Base-by-base conservation (phyloP, 192 early-diverging fungal species). In the Linnemannia elongata region DNA sequence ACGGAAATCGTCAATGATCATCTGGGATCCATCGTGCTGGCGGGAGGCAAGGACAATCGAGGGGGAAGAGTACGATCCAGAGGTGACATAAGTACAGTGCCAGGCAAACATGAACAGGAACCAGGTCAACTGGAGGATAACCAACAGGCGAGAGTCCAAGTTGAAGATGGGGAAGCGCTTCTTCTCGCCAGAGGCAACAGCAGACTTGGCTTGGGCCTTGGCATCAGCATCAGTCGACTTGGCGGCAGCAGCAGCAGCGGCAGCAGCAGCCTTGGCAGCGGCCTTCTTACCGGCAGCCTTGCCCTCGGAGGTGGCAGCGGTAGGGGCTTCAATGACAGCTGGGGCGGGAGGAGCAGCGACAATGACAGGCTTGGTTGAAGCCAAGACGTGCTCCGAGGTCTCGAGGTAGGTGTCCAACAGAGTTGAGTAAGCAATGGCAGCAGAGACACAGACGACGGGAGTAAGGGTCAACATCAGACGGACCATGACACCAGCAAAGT, bases 401-500 rank as follows among this genome's bases (percentile, higher is more conserved):
- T 92, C 90, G 60, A 99, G 85, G 89, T 98, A 99, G 8, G 93
- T 92, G 70, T 99, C 97, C 55, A 99, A 88, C 36, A 99, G 79
- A 17, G 94, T 94, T 39, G 99, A 97, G 47, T 99, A 88, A 4
- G 97, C 95, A 39, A 99, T 95, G 13, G 96, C 98, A 33, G 95
- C 93, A 74, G 97, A 93, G 39, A 99, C 95, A 88, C 98, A 99
- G 27, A 99, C 98, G 70, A 98, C 94, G 27, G 99, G 99, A 17
- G 99, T 99, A 75, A 99, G 90, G 4, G 99, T 99, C 60, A 99
- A 91, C 93, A 99, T 99, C 68, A 99, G 91, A 70, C 99, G 97
- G 49, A 99, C 98, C 99, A 99, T 99, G 72, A 99, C 99, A 74
- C 99, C 97, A 20, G 99, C 97, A 94, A 99, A 99, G 91, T 99